phyloP scores from a whole-genome alignment of 306 rosid species.

The Malus asiatica region DNA sequence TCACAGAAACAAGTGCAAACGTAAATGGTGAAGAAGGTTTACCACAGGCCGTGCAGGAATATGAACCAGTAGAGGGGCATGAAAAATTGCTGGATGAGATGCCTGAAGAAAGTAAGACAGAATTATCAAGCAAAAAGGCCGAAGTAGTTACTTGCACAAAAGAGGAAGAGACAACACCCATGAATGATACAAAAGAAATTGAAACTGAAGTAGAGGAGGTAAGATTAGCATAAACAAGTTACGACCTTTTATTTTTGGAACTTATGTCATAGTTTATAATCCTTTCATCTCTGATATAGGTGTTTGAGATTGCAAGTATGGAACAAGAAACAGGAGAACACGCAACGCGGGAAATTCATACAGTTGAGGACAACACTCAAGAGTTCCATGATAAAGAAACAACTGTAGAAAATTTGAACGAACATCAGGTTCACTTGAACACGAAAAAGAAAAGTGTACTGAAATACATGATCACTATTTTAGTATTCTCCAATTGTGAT shows the following conservation, averaged over 20 bases:
- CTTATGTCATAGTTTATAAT: background rate
- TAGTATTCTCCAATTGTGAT: background rate
- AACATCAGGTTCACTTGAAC: conserved; percentile 17
- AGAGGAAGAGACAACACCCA: conserved; percentile 2
- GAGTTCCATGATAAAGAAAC: background rate
- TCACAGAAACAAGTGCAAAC: background rate
- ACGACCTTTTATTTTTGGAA: background rate
- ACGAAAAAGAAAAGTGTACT: background rate
- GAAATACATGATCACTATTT: background rate
- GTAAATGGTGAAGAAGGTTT: conserved; percentile 6
- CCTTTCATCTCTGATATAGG: conserved; percentile 7
- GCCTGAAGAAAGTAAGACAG: conserved; percentile 8
- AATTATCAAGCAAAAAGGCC: conserved; percentile 5
- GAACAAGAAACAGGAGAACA: conserved; percentile 10
- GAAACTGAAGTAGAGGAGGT: conserved; percentile 22
- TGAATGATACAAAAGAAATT: conserved; percentile 2
- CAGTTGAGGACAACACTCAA: conserved; percentile 4
- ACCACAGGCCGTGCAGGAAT: conserved; percentile 1
- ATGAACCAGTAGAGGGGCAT: conserved; percentile 15
- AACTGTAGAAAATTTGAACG: background rate
- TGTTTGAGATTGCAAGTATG: background rate
- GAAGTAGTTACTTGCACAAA: background rate
- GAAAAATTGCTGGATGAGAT: conserved; percentile 1
- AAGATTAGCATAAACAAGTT: background rate
- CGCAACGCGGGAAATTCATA: background rate